Conservation (phyloP, 495 filamentous ascomycete genomes). For the Xylaria grammica region DNA sequence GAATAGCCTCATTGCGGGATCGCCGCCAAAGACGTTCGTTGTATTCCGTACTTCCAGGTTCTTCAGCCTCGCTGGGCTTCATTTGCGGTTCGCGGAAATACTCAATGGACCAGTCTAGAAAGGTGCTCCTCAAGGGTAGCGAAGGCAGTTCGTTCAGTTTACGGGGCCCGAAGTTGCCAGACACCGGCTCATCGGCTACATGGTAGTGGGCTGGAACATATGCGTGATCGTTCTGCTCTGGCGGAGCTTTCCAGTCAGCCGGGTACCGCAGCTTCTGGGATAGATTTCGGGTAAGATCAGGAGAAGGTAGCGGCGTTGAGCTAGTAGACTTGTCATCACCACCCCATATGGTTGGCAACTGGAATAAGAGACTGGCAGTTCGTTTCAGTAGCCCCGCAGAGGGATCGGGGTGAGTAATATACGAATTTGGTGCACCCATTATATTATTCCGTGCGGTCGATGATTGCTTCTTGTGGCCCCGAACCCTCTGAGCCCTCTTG, state of each 20-base stretch:
- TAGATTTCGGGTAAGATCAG: conserved; percentile 47
- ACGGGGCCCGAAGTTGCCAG: conserved; percentile 70
- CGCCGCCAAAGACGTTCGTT: conserved; percentile 93
- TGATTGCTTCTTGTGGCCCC: conserved; percentile 50
- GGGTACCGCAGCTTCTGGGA: conserved; percentile 54
- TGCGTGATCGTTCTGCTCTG: conserved; percentile 77
- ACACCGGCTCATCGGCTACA: conserved; percentile 74
- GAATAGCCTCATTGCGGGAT: conserved; percentile 89
- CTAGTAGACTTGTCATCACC: conserved; percentile 40
- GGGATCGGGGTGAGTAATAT: conserved; percentile 45
- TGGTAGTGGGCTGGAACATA: conserved; percentile 74
- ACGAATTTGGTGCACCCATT: conserved; percentile 43
- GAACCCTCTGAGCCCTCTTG: conserved; percentile 58
- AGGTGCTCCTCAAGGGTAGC: conserved; percentile 79
- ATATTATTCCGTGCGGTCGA: conserved; percentile 48
- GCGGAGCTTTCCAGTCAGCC: conserved; percentile 70
- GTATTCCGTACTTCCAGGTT: conserved; percentile 96
- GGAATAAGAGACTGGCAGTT: conserved; percentile 61
- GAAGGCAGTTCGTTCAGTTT: conserved; percentile 58
- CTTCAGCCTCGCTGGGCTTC: conserved; percentile 93
- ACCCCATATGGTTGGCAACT: conserved; percentile 59
- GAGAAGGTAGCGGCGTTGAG: conserved; percentile 39
- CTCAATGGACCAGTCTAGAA: conserved; percentile 94
- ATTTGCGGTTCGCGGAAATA: conserved; percentile 99
- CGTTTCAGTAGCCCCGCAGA: conserved; percentile 56